phyloP scores from a whole-genome alignment of 169 alveolate genomes.

The Cryptosporidium baileyi region DNA sequence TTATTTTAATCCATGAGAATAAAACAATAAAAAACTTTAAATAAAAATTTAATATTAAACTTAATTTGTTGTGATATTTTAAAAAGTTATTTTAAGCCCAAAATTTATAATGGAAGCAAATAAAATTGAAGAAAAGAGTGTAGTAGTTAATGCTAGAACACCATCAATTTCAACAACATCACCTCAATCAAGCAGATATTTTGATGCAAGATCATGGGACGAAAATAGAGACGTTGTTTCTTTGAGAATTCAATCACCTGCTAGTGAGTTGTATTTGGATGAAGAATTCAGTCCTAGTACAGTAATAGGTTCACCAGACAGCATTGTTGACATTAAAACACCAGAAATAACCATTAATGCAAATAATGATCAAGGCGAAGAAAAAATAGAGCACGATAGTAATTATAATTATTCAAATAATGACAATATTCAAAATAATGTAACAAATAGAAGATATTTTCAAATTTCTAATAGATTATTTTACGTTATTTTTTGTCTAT shows the following conservation, averaged over 20 bases:
- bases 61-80: not conserved
- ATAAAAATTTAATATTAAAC: not conserved
- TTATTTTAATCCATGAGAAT: not conserved
- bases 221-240: slow-evolving; percentile 42
- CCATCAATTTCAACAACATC: slow-evolving; percentile 56
- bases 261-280: slow-evolving; percentile 61
- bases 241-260: slow-evolving; percentile 63
- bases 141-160: not conserved
- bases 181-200: slow-evolving; percentile 48
- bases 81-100: too few relatives aligned
- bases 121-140: slow-evolving; percentile 14
- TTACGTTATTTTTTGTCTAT: slow-evolving; percentile 1
- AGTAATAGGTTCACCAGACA: slow-evolving; percentile 49
- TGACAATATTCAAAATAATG: not conserved
- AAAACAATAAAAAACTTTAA: too few relatives aligned
- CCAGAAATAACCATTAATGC: not conserved
- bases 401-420: not conserved
- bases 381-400: not conserved
- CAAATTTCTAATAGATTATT: slow-evolving; percentile 17
- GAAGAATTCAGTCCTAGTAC: slow-evolving; percentile 64
- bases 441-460: not conserved
- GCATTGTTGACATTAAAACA: slow-evolving; percentile 50
- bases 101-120: not conserved
- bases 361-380: slow-evolving; percentile 7
- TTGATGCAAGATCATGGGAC: slow-evolving; percentile 70